Evolutionary conservation across 371 early-diverging fungal genomes (phyloP), one percentile per base, ranked within the genome.

Genomic region (Apophysomyces sp.): DNA sequence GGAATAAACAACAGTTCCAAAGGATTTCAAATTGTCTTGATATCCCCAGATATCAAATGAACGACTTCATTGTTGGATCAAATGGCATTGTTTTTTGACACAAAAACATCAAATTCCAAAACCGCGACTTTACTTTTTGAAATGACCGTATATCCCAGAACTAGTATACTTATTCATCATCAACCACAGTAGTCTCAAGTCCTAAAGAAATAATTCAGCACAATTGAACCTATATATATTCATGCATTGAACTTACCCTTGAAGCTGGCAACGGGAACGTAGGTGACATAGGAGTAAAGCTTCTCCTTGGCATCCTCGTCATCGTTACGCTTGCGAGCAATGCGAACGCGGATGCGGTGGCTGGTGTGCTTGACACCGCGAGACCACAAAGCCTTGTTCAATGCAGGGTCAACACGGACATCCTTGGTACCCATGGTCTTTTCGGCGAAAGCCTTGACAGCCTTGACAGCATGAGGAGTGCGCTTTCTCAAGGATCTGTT

Each of bases 271-370:
- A 90, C 89, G 49, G 91, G 89, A 56, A 96, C 97, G 68, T 81
- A 84, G 71, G 90, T 80, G 61, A 94, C 95, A 62, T 84, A 80
- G 67, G 94, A 92, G 90, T 92, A 96, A 49, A 96, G 85, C 90
- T 95, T 94, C 84, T 94, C 93, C 74, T 86, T 89, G 75, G 94
- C 91, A 58, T 91, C 87, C 78, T 94, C 95, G 72, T 87, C 92
- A 68, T 97, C 97, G 86, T 93, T 94, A 74, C 94, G 89, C 81
- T 89, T 89, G 73, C 96, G 89, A 68, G 94, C 70, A 66, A 95
- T 74, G 61, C 95, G 92, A 61, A 97, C 88, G 63, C 96, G 92
- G 71, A 97, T 86, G 72, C 96, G 89, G 90, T 89, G 90, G 66
- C 91, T 91, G 52, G 95, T 91, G 61, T 84, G 78, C 88, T 90